A percentile compares a stretch with the other conserved stretches of the same genome.
Evolutionary conservation across 2,329 filamentous ascomycete genomes (phyloP).

Genomic region (Bipolaris sorokiniana): DNA sequence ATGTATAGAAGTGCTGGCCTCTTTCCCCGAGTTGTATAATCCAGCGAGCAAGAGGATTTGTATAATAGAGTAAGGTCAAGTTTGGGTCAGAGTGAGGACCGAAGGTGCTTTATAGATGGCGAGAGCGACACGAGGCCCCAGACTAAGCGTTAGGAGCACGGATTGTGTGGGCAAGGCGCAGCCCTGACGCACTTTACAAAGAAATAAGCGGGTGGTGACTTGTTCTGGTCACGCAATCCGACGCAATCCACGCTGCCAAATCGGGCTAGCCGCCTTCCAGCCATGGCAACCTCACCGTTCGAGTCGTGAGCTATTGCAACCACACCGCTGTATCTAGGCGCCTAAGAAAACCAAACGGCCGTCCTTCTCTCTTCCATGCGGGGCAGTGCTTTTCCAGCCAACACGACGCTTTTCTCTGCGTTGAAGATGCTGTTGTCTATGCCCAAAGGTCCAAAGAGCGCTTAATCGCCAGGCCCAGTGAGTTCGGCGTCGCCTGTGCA

Average conservation of each 20-base stretch:
- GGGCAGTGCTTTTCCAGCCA: neutral
- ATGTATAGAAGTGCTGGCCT: neutral
- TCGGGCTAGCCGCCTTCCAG: conserved; percentile 9
- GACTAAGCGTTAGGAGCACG: conserved; percentile 14
- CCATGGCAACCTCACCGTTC: conserved; percentile 7
- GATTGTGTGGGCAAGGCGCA: conserved; percentile 32
- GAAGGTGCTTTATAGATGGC: conserved; percentile 22
- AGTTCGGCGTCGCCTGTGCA: neutral
- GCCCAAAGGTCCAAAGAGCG: neutral
- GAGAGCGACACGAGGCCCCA: conserved; percentile 7
- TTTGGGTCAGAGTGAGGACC: conserved; percentile 16
- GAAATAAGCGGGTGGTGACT: conserved; percentile 13
- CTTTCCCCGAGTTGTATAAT: neutral
- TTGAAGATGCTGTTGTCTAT: neutral
- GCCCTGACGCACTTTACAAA: conserved; percentile 12
- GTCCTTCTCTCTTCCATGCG: neutral
- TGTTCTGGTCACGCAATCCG: conserved; percentile 18
- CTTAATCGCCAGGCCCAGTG: neutral
- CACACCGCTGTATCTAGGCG: conserved; percentile 9
- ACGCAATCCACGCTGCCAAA: conserved; percentile 16
- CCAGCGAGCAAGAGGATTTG: neutral
- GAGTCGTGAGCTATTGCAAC: neutral
- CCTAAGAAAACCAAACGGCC: conserved; percentile 7
- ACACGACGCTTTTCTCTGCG: neutral
- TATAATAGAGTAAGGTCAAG: neutral